Percentiles rank a stretch among this genome's conserved stretches.
phyloP scores from a whole-genome alignment of 108 stramenopile genomes.

The Halocafeteria seosinensis region DNA sequence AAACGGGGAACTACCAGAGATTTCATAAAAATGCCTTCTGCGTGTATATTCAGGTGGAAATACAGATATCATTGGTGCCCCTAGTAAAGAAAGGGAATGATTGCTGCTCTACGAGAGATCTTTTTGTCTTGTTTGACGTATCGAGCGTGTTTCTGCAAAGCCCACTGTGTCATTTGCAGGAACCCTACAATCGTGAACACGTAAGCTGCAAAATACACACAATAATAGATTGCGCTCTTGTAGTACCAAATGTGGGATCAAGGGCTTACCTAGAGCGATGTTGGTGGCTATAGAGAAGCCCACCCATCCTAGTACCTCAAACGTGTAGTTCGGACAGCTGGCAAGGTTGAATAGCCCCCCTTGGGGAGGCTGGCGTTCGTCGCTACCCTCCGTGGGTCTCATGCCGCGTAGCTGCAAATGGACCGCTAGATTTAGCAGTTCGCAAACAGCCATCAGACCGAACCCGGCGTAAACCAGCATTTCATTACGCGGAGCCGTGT shows the following conservation, averaged over 20 bases:
- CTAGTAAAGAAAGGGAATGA: conserved; percentile 4
- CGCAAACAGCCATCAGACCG: neutral
- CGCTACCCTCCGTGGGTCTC: neutral
- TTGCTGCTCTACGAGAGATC: neutral
- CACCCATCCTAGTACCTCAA: conserved; percentile 14
- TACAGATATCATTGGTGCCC: too few species aligned
- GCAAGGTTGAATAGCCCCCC: conserved; percentile 12
- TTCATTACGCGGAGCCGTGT: neutral
- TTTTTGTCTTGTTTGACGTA: conserved; percentile 8
- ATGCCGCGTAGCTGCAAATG: conserved; percentile 11
- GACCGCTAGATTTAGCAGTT: conserved; percentile 2
- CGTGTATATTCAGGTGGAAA: too few species aligned
- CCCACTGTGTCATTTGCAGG: conserved; percentile 16
- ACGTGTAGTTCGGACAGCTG: conserved; percentile 22
- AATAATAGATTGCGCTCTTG: too few species aligned
- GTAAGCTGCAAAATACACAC: too few species aligned
- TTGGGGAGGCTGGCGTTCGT: neutral
- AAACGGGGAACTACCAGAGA: too few species aligned
- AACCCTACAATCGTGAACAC: conserved; percentile 12
- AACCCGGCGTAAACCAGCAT: neutral
- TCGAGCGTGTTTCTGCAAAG: conserved; percentile 3
- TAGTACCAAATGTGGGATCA: too few species aligned
- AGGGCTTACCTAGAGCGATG: too few species aligned
- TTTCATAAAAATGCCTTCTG: too few species aligned
- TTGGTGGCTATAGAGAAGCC: neutral